Base-by-base conservation (phyloP, 2,329 filamentous ascomycete species). In the Ceratocystis ficicola region DNA sequence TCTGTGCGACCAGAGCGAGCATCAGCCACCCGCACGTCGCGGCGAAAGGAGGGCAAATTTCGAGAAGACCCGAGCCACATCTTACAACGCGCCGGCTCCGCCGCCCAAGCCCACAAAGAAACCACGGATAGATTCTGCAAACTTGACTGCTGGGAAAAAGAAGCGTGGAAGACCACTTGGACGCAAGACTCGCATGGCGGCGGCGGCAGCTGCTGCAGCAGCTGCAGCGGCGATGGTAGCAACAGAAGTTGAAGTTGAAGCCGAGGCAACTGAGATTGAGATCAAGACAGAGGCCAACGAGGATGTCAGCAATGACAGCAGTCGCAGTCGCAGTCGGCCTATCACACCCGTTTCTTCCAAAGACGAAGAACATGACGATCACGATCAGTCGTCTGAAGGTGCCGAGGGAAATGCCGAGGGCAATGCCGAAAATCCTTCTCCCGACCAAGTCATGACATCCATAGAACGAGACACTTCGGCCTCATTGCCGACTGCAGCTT, bases 1-100 rank as follows among this genome's bases (percentile, higher is more conserved):
- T 65, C 81, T 97, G 48, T 96, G 92, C 73, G 89, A 96, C 69
- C 91, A 96, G 76, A 92, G 90, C 73, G 92, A 96, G 71, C 91
- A 99, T 74, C 94, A 97, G 72, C 94, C 94, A 8, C 94, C 94
- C 0, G 94, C 94, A 5, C 86, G 86, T 72, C 86, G 94, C 73
- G 94, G 95, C 65, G 89, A 94, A 76, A 81, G 88, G 69, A 84
- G 89, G 68, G 83, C 84, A 32, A 83, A 85, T 69, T 78, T 80
- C 64, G 79, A 84, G 8, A 81, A 77, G 70, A 68, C 72, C 15
- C 65, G 63, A n/a, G 52, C 8, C 28, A 17, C 52, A 17, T 15
- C 28, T 25, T 52, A 10, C 5, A n/a, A 25, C 32, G 52, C 28
- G 5, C 65, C 57, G 8, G 25, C 44, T 22, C 28, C 28, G 63